phyloP scores from a whole-genome alignment of 495 filamentous ascomycete genomes.

The Hamigera avellanea region DNA sequence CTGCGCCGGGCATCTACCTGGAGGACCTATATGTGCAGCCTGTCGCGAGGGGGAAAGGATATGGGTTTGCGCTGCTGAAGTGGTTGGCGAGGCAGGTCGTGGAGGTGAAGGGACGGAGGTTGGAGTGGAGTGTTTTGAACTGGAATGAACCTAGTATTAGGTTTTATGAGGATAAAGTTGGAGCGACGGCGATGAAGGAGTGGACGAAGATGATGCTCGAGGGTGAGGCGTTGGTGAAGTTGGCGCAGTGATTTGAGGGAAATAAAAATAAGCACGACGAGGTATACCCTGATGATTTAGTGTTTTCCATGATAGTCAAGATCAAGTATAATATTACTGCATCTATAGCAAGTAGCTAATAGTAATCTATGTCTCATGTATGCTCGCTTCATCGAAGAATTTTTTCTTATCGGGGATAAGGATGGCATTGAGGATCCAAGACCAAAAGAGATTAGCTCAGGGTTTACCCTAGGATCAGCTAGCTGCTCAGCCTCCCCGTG shows the following conservation, averaged over 20 bases:
- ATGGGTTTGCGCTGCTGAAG: conserved; percentile 63
- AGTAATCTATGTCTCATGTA: no score
- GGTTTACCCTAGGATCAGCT: no score
- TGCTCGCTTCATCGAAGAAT: no score
- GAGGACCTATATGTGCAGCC: conserved; percentile 84
- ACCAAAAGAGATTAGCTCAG: no score
- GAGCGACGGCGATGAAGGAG: conserved; percentile 70
- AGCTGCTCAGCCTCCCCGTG: no score
- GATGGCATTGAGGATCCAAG: no score
- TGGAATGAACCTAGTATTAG: conserved; percentile 81
- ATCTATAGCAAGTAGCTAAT: no score
- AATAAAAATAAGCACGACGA: no score
- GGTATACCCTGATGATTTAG: no score
- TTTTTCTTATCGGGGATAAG: no score
- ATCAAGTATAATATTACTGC: no score
- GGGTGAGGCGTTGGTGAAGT: conserved; percentile 50
- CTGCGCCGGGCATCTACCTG: conserved; percentile 79
- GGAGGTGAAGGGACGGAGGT: conserved; percentile 54
- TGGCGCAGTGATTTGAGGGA: conserved; percentile 27
- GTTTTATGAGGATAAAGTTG: conserved; percentile 65
- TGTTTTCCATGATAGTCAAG: no score
- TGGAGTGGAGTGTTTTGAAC: conserved; percentile 91
- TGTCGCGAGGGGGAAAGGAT: conserved; percentile 58
- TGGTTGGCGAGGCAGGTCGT: conserved; percentile 64
- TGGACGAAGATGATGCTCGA: conserved; percentile 92